These are phyloP conservation scores for Ambrosiella xylebori DNA, from an alignment of 2,329 filamentous ascomycete genomes.

Conservation along the genomic window DNA sequence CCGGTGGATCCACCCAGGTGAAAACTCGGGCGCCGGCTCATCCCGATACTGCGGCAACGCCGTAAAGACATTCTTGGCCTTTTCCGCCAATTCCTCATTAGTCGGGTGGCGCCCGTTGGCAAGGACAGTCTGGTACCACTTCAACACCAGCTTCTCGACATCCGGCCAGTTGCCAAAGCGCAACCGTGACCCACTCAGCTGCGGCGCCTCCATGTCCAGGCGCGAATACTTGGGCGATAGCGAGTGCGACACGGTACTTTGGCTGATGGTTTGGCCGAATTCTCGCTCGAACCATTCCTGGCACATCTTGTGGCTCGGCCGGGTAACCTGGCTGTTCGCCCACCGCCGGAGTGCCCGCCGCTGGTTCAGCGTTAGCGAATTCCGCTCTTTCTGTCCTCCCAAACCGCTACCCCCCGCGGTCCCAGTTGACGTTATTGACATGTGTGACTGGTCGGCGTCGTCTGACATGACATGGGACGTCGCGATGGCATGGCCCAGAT, in stretches of 20 bases:
- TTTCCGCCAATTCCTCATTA: constrained; percentile 45
- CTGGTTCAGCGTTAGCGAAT: constrained; percentile 44
- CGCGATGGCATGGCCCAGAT: background rate
- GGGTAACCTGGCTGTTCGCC: constrained; percentile 38
- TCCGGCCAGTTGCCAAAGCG: constrained; percentile 49
- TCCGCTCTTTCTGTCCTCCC: constrained; percentile 28
- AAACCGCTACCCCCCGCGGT: too few species aligned
- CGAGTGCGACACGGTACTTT: constrained; percentile 46
- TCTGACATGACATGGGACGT: background rate
- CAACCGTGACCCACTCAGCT: constrained; percentile 43
- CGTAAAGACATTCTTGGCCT: constrained; percentile 41
- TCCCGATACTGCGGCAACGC: constrained; percentile 43
- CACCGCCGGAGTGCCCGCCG: constrained; percentile 42
- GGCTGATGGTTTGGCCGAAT: constrained; percentile 43
- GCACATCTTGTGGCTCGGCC: constrained; percentile 43
- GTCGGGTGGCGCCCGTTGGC: constrained; percentile 38
- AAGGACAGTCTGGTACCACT: constrained; percentile 37
- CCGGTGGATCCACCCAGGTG: constrained; percentile 45
- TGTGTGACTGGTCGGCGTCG: background rate
- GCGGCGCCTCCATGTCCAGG: constrained; percentile 40
- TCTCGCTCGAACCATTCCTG: constrained; percentile 44
- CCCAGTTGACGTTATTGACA: background rate
- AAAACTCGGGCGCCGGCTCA: constrained; percentile 43
- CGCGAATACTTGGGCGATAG: constrained; percentile 44
- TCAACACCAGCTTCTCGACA: constrained; percentile 39